Evolutionary conservation across 345 rosid species (phyloP).

Genomic region (Gossypium ekmanianum): DNA sequence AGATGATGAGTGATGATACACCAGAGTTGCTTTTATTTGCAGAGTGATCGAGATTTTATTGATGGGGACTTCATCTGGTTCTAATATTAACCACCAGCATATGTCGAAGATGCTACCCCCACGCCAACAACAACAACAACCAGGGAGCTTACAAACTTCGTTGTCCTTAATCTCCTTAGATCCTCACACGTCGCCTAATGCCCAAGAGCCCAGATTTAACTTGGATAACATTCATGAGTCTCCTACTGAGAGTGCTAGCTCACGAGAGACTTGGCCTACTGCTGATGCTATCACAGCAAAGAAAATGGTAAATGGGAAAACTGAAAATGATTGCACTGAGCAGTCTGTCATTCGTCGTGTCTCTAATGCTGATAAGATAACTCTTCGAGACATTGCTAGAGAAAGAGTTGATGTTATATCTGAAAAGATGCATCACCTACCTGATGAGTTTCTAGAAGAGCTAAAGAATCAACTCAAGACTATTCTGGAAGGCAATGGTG

Average conservation of each 20-base stretch:
- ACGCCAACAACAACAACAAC: conserved; percentile 74
- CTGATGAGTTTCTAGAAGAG: conserved; percentile 78
- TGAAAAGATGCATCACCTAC: conserved; percentile 70
- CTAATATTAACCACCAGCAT: conserved; percentile 62
- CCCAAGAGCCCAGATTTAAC: conserved; percentile 59
- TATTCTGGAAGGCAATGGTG: conserved; percentile 83
- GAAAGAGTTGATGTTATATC: conserved; percentile 74
- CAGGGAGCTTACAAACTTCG: conserved; percentile 44
- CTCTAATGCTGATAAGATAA: conserved; percentile 67
- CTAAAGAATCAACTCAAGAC: conserved; percentile 68
- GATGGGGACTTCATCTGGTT: conserved; percentile 93
- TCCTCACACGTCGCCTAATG: conserved; percentile 56
- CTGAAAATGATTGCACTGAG: conserved; percentile 59
- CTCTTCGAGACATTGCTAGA: conserved; percentile 78
- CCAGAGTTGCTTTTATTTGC: conserved; percentile 10
- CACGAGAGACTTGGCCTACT: conserved; percentile 91
- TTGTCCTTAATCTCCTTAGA: conserved; percentile 66
- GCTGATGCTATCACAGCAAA: conserved; percentile 51
- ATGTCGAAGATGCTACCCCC: conserved; percentile 80
- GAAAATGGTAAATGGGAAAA: conserved; percentile 71
- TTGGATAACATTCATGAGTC: conserved; percentile 77
- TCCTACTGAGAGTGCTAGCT: conserved; percentile 97
- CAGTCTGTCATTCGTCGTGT: conserved; percentile 61
- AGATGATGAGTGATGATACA: neutral
- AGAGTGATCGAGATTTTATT: conserved; percentile 22